A percentile compares a stretch with the other conserved stretches of the same genome.
Evolutionary conservation across 495 filamentous ascomycete species (phyloP).

Genomic region (Talaromyces liani): DNA sequence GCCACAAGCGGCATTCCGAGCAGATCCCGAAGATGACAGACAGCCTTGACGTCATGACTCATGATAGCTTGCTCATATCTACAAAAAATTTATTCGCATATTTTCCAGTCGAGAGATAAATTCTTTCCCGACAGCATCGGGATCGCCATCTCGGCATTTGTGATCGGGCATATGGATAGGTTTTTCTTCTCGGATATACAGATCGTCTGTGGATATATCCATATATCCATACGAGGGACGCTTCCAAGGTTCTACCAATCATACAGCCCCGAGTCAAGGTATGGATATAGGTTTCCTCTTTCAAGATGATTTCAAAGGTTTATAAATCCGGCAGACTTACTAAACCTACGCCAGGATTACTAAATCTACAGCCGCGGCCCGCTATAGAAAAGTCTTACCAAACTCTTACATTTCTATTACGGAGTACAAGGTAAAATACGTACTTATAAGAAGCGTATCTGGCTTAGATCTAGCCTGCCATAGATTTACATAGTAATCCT

Average conservation of each 20-base stretch:
- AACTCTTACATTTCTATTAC: too few relatives aligned
- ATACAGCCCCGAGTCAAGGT: neutral
- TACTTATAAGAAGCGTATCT: too few relatives aligned
- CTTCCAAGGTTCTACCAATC: neutral
- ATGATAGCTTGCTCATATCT: neutral
- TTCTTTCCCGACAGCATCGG: neutral
- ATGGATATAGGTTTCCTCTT: neutral
- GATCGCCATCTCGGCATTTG: neutral
- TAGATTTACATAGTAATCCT: too few relatives aligned
- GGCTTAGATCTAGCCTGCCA: too few relatives aligned
- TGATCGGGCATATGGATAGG: neutral
- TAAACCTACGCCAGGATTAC: too few relatives aligned
- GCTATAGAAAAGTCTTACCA: too few relatives aligned
- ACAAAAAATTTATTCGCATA: neutral
- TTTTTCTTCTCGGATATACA: neutral
- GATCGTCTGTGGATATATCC: neutral
- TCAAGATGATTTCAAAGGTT: neutral
- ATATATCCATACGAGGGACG: neutral
- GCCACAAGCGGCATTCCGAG: neutral
- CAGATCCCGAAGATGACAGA: neutral
- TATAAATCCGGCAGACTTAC: too few relatives aligned
- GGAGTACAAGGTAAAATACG: too few relatives aligned
- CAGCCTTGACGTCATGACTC: neutral
- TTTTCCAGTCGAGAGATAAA: neutral
- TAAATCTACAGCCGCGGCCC: too few relatives aligned